Evolutionary conservation across 2,329 filamentous ascomycete genomes (phyloP), one percentile per base, ranked within the genome.

Genomic region (Phaeosphaeriaceae sp.): DNA sequence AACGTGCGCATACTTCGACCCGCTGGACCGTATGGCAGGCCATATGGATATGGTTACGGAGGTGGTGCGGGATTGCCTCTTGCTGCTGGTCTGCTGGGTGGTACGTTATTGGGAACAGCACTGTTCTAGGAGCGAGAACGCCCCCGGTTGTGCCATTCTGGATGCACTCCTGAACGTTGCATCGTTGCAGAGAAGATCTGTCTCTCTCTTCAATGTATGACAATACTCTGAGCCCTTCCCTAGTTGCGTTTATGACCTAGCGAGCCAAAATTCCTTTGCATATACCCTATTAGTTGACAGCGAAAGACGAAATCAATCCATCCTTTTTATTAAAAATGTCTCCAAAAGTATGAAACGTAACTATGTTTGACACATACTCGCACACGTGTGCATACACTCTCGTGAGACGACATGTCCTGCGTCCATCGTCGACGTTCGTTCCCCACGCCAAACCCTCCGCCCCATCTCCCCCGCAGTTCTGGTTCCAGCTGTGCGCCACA

Each of bases 1-100:
- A 82, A 83, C 67, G 80, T 80, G 7, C 73, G 82, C 52, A 86
- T 80, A 65, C 73, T 84, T 43, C 78, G 84, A 47, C 86, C 86
- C 0, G 69, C 67, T 17, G 71, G 74, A 26, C 80, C 82, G 26
- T 88, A 88, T 65, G 73, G 70, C 0, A 70, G 77, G 51, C 73
- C 73, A 2, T 71, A 73, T 54, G 76, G 76, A 1, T 73, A 72
- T 50, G 75, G 76, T 5, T 78, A 78, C 61, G 77, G 77, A n/a
- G 76, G 75, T 6, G 77, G 77, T 17, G 66, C 75, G 13, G 77
- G 77, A 5, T 60, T 74, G 32, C 77, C 76, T 11, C 61, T 78
- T 44, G 73, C 74, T 40, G 74, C 72, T 51, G 75, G 75, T 3
- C 56, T 78, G 19, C 52, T 78, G 9, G 76, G 76, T 11, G 76